phyloP scores from a whole-genome alignment of 2,329 filamentous ascomycete genomes.

The Aureobasidium sp. region DNA sequence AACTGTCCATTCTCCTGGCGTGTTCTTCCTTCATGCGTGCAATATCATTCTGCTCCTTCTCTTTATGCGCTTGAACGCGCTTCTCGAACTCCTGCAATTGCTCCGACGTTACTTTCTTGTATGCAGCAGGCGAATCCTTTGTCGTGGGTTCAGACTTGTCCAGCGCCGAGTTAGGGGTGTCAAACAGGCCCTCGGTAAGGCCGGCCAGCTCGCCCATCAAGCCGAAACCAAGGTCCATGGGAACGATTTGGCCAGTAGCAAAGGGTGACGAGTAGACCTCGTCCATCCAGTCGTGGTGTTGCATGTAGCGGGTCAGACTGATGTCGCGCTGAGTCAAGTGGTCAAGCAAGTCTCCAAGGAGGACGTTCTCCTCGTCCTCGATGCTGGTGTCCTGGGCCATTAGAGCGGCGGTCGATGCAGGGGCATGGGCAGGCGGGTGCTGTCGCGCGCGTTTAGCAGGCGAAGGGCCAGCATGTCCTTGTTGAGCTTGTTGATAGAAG shows the following conservation, averaged over 20 bases:
- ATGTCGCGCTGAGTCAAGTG: slow-evolving; percentile 83
- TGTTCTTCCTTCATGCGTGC: slow-evolving; percentile 76
- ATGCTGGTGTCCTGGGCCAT: slow-evolving; percentile 42
- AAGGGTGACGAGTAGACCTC: slow-evolving; percentile 91
- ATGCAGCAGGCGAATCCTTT: slow-evolving; percentile 27
- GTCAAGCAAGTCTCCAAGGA: slow-evolving; percentile 81
- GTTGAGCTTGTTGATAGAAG: slow-evolving; percentile 15
- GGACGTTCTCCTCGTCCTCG: slow-evolving; percentile 86
- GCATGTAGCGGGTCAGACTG: slow-evolving; percentile 75
- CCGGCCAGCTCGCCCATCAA: slow-evolving; percentile 65
- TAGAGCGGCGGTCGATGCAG: slow-evolving; percentile 35
- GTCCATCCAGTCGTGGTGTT: slow-evolving; percentile 99
- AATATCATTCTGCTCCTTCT: slow-evolving; percentile 69
- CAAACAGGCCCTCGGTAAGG: slow-evolving; percentile 78
- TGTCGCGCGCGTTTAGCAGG: slow-evolving; percentile 38
- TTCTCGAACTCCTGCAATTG: slow-evolving; percentile 77
- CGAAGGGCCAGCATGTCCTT: slow-evolving; percentile 28
- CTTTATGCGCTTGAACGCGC: slow-evolving; percentile 62
- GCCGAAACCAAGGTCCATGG: slow-evolving; percentile 78
- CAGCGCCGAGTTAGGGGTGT: slow-evolving; percentile 40
- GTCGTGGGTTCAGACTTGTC: slow-evolving; percentile 15
- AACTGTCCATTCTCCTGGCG: slow-evolving; percentile 64
- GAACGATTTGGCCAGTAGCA: slow-evolving; percentile 71
- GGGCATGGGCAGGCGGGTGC: slow-evolving; percentile 31
- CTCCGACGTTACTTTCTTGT: slow-evolving; percentile 55